phyloP scores from a whole-genome alignment of 106 monocot genomes.

The Apostasia shenzhenica region DNA sequence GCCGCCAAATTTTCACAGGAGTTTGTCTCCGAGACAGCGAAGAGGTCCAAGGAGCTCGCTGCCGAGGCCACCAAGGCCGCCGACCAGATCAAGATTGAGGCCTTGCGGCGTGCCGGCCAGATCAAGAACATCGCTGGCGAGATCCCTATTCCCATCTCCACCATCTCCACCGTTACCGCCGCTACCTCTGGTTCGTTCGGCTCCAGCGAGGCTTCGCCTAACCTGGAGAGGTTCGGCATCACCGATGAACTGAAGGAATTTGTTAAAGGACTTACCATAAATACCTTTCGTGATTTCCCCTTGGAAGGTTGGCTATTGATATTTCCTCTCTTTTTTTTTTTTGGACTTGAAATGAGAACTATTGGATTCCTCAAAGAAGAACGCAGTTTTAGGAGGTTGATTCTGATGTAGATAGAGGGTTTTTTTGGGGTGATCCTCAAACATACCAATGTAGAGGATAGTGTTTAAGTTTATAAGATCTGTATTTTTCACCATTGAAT shows the following conservation, averaged over 20 bases:
- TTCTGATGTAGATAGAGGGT: no score
- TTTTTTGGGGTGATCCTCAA: no score
- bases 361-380: not conserved
- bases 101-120: conserved; percentile 61
- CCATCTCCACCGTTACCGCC: conserved; percentile 17
- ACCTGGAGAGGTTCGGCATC: conserved; percentile 72
- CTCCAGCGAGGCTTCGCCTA: conserved; percentile 14
- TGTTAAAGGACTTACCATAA: conserved; percentile 75
- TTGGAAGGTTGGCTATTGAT: conserved; percentile 54
- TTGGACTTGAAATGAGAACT: not conserved
- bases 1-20: conserved; percentile 63
- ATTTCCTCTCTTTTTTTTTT: not conserved
- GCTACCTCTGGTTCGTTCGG: conserved; percentile 6
- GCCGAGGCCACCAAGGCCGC: conserved; percentile 77
- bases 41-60: conserved; percentile 65
- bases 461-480: no score
- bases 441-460: no score
- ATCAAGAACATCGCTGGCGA: conserved; percentile 81
- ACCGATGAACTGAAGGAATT: conserved; percentile 93
- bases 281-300: conserved; percentile 87
- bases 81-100: conserved; percentile 39
- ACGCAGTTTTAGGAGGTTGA: no score
- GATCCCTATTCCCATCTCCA: conserved; percentile 31
- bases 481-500: no score
- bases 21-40: conserved; percentile 60